Conservation (phyloP, 495 filamentous ascomycete genomes). For the Apodospora peruviana region DNA sequence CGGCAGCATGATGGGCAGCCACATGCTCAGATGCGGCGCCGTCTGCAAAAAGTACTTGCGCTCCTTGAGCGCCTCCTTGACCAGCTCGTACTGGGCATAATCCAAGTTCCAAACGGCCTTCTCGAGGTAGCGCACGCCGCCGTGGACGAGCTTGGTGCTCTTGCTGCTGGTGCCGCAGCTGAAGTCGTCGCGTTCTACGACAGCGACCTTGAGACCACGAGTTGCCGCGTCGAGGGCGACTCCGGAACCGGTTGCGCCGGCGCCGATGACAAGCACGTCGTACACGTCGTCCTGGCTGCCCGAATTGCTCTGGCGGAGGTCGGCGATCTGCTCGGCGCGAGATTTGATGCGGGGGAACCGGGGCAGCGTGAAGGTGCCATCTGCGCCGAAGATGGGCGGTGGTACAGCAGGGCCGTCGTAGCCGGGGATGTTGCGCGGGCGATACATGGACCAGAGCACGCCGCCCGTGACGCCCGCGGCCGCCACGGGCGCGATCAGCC, state of each 20-base stretch:
- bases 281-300: conserved; percentile 50
- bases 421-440: conserved; percentile 81
- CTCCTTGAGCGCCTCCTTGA: conserved; percentile 92
- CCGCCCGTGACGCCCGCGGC: conserved; percentile 40
- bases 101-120: conserved; percentile 97
- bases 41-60: conserved; percentile 94
- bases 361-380: conserved; percentile 72
- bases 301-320: conserved; percentile 43
- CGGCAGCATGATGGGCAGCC: conserved; percentile 97
- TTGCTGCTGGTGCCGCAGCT: conserved; percentile 91
- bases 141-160: conserved; percentile 95
- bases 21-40: conserved; percentile 88
- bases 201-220: conserved; percentile 83
- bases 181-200: conserved; percentile 96
- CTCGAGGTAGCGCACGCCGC: conserved; percentile 92
- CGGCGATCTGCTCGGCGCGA: conserved; percentile 59
- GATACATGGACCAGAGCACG: conserved; percentile 70
- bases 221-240: conserved; percentile 93
- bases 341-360: conserved; percentile 74
- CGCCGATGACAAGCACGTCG: conserved; percentile 87
- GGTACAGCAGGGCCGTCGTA: conserved; percentile 73
- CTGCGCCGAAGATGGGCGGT: conserved; percentile 72
- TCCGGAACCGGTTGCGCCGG: conserved; percentile 86
- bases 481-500: conserved; percentile 32
- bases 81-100: conserved; percentile 89